Percentiles rank a stretch among this genome's conserved stretches.
Evolutionary conservation across 768 basidiomycete species (phyloP).

Genomic region (Tylopilus subfusipes): DNA sequence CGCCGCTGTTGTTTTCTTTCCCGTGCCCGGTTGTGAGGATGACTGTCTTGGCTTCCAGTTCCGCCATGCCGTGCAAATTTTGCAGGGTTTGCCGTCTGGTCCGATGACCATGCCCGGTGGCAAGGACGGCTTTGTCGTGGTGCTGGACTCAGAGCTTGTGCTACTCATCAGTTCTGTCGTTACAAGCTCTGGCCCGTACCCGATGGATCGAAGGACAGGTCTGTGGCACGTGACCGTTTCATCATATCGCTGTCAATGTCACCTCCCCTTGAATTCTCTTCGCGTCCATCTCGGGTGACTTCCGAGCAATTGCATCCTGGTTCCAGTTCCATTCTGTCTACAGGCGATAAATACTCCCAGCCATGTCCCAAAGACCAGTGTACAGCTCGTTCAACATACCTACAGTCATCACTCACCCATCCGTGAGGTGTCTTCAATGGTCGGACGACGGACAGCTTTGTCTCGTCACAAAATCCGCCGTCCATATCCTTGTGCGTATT

Average conservation of each 20-base stretch:
- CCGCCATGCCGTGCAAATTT: constrained; percentile 81
- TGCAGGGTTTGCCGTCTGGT: constrained; percentile 94
- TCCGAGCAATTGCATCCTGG: not conserved
- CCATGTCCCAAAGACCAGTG: constrained; percentile 30
- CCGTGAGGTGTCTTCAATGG: constrained; percentile 62
- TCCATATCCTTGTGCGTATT: constrained; percentile 61
- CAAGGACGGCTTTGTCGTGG: constrained; percentile 30
- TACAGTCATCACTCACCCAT: constrained; percentile 57
- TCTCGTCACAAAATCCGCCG: constrained; percentile 61
- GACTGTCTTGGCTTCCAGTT: constrained; percentile 53
- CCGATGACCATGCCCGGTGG: constrained; percentile 87
- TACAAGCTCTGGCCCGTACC: not conserved
- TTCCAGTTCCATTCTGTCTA: not conserved
- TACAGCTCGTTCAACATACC: constrained; percentile 56
- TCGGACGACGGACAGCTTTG: constrained; percentile 70
- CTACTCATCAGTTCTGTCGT: constrained; percentile 10
- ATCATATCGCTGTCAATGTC: not conserved
- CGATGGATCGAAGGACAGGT: not conserved
- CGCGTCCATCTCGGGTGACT: not conserved
- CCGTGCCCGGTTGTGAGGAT: constrained; percentile 26
- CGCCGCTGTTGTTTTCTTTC: constrained; percentile 31
- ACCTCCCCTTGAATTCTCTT: not conserved
- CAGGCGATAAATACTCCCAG: not conserved
- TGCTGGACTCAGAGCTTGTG: constrained; percentile 2
- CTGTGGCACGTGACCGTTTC: constrained; percentile 20